Base-by-base conservation (phyloP, 257 asterid species). In the Asclepias syriaca region DNA sequence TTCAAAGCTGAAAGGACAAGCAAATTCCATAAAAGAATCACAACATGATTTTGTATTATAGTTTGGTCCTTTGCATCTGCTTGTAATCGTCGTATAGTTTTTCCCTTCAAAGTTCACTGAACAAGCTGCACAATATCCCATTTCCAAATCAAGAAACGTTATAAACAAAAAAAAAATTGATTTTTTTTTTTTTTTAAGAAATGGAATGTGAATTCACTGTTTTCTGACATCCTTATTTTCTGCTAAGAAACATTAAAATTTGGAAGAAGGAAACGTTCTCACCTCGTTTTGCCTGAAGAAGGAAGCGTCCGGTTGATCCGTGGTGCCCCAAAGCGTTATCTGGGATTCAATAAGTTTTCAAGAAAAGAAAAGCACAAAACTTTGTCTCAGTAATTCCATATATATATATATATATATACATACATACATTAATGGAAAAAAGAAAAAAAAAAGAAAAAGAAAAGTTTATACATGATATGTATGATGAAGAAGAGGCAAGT, bases 51-150 rank as follows among this genome's bases (percentile, higher is more conserved):
- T 85, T 0, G 78, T 71, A 0, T 81, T 34, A 89, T 89, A 93
- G 9, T 90, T 81, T 1, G 98, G 98, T 39, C 98, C 96, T 71
- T 90, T 93, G 88, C 98, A 93, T 56, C 84, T 91, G 83, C 97
- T 90, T 21, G 96, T 90, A 5, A 93, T 83, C 73, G 89, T 80
- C 4, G 97, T 89, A 83, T 89, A 93, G 87, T 93, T 93, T 80
- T 86, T 81, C 57, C 72, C 74, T 82, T 85, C 90, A 64, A 93
- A 81, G 77, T 93, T 85, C 74, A 93, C 78, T 0, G 84, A 67
- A 73, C 98, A 93, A 57, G 67, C 98, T 93, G 85, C 39, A 34
- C 39, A 3, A 2, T 4, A 34, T 34, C 39, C 39, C 39, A 34
- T 34, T 34, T 34, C 39, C 39, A 34, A 34, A 34, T 2, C 39